These are phyloP conservation scores for Hydnum rufescens DNA, from an alignment of 768 basidiomycete species.

Conservation along the genomic window DNA sequence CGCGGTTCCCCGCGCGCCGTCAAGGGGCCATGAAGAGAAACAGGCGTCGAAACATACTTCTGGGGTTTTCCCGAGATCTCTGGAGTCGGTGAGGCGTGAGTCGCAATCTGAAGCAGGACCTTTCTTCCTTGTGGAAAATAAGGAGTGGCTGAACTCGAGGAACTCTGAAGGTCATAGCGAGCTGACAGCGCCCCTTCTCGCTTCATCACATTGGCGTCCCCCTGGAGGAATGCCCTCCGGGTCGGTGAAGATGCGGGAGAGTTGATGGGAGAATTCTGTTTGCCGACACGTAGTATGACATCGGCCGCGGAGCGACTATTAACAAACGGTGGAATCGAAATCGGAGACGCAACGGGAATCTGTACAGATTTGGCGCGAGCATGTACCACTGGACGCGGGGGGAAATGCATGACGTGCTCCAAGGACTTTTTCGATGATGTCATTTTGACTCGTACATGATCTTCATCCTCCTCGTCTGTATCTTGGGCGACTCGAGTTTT, in stretches of 20 bases:
- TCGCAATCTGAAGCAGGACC: background rate
- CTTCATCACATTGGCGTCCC: background rate
- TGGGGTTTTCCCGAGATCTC: background rate
- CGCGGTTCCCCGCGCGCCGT: background rate
- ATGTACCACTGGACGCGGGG: constrained; percentile 22
- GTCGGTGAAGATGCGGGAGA: background rate
- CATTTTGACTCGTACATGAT: background rate
- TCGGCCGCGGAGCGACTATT: constrained; percentile 2
- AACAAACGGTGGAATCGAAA: background rate
- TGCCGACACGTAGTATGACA: constrained; percentile 2
- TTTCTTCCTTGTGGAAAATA: background rate
- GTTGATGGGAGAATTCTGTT: background rate
- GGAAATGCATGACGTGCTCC: constrained; percentile 17
- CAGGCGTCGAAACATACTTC: background rate
- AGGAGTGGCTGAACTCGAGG: background rate
- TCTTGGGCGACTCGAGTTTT: background rate
- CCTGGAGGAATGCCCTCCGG: constrained; percentile 1
- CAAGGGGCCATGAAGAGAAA: background rate
- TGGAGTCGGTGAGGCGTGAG: background rate
- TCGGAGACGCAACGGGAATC: background rate
- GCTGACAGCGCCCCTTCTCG: background rate
- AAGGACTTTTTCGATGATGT: background rate
- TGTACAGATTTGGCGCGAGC: constrained; percentile 11
- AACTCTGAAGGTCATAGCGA: background rate
- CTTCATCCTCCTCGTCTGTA: background rate